Percentiles rank a stretch among this genome's conserved stretches.
These are phyloP conservation scores for Acacia concinna DNA, from an alignment of 331 rosid genomes.

Conservation along the genomic window DNA sequence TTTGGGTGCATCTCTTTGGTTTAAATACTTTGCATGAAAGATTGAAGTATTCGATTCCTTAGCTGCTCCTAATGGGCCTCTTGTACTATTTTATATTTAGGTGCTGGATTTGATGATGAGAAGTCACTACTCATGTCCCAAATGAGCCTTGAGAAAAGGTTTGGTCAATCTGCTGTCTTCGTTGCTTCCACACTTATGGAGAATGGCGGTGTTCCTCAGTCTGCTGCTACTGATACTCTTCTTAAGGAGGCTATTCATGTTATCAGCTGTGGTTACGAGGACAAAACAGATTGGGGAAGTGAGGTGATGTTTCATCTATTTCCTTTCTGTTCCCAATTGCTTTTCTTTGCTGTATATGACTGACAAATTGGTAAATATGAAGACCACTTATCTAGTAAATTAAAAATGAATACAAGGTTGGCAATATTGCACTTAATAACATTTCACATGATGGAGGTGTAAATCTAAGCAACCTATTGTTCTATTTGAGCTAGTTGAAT, in stretches of 20 bases:
- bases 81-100: conserved; percentile 40
- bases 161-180: conserved; percentile 94
- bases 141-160: conserved; percentile 96
- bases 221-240: conserved; percentile 95
- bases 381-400: background rate
- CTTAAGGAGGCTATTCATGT: conserved; percentile 99
- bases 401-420: background rate
- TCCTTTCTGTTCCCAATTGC: background rate
- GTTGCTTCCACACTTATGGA: conserved; percentile 99
- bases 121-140: conserved; percentile 94
- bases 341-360: conserved; percentile 1
- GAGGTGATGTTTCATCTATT: conserved; percentile 54
- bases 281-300: conserved; percentile 92
- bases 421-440: conserved; percentile 1
- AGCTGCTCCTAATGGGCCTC: background rate
- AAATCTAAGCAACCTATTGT: background rate
- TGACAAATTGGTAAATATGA: background rate
- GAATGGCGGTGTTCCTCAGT: conserved; percentile 98
- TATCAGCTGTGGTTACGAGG: conserved; percentile 98
- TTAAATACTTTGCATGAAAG: background rate
- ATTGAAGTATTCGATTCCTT: background rate
- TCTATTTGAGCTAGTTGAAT: no score
- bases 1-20: background rate
- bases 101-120: conserved; percentile 96
- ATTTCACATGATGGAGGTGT: background rate